A percentile compares a stretch with the other conserved stretches of the same genome.
Conservation (phyloP, 345 rosid genomes). For the Eucalyptus erythrocorys region DNA sequence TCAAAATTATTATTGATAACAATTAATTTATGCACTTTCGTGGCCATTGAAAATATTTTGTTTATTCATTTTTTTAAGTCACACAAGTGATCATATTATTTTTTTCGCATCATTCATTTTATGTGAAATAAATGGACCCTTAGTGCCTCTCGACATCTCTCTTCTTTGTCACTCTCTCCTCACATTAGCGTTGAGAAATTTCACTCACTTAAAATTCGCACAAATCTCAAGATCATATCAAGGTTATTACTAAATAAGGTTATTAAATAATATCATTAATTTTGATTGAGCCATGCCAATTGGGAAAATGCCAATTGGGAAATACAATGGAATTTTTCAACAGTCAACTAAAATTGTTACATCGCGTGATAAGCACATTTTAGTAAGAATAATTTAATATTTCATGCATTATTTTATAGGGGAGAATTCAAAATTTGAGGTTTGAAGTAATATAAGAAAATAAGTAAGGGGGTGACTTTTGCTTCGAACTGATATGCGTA, state of each 20-base stretch:
- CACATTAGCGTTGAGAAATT: background rate
- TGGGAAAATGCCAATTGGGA: no score
- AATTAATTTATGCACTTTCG: no score
- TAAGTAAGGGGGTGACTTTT: background rate
- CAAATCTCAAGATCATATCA: background rate
- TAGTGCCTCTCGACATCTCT: background rate
- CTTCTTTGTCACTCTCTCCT: background rate
- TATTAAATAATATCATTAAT: background rate
- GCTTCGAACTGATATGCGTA: background rate
- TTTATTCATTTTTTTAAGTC: no score
- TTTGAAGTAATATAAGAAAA: background rate
- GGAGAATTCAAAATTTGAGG: background rate
- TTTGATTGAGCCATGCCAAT: background rate
- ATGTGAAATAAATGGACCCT: fast-evolving
- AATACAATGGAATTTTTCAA: background rate
- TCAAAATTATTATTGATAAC: no score
- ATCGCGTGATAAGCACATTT: background rate
- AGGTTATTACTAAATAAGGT: background rate
- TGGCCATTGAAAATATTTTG: no score
- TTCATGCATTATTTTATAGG: fast-evolving
- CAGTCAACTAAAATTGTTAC: background rate
- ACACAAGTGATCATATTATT: no score
- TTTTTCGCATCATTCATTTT: no score
- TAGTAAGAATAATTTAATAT: background rate
- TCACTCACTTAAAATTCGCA: background rate